Percentiles rank a stretch among this genome's conserved stretches.
Conservation (phyloP, 108 stramenopile genomes). For the Stephanodiscus triporus region DNA sequence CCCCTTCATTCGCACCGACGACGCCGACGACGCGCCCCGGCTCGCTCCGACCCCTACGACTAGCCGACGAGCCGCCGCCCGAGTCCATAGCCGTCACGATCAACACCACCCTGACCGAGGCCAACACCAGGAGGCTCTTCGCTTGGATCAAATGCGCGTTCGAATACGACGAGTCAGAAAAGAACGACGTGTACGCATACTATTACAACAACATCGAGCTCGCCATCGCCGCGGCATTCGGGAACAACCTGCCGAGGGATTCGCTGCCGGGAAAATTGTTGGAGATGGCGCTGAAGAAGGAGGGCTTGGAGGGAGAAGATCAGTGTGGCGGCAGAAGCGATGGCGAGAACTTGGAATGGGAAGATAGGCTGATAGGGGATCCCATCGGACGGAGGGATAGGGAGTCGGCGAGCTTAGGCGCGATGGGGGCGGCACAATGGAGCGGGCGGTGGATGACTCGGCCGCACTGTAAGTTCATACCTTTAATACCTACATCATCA, state of each 20-base stretch:
- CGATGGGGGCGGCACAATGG: constrained; percentile 83
- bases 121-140: constrained; percentile 58
- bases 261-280: constrained; percentile 53
- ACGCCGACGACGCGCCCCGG: neutral
- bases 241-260: constrained; percentile 55
- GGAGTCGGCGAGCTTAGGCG: constrained; percentile 70
- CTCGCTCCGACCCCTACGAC: constrained; percentile 4
- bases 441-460: constrained; percentile 68
- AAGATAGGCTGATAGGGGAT: constrained; percentile 58
- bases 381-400: constrained; percentile 53
- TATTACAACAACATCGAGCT: constrained; percentile 73
- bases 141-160: constrained; percentile 77
- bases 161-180: constrained; percentile 36
- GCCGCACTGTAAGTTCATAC: constrained; percentile 57
- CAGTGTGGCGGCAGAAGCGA: neutral
- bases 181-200: constrained; percentile 30
- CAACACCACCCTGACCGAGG: constrained; percentile 49
- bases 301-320: constrained; percentile 38
- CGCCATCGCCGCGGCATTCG: constrained; percentile 75
- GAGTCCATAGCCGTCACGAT: constrained; percentile 40
- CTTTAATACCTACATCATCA: no score
- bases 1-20: neutral
- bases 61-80: neutral
- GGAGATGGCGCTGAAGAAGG: constrained; percentile 49
- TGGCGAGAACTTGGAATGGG: constrained; percentile 32